Base-by-base conservation (phyloP, 2,329 filamentous ascomycete species). In the Acrocalymma vagum region DNA sequence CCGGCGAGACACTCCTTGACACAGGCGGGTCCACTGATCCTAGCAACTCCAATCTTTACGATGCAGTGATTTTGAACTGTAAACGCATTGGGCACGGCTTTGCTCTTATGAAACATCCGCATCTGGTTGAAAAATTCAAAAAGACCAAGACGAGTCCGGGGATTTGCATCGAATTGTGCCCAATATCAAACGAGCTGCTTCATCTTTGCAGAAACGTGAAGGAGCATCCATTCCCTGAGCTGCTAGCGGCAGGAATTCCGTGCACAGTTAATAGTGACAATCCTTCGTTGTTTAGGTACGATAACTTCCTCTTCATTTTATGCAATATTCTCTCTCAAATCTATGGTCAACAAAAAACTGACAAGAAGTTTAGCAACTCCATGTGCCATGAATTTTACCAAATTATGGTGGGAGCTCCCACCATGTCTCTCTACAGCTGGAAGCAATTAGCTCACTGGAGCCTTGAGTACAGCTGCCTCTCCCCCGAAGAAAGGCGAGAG, bases 331-430 rank as follows among this genome's bases (percentile, higher is more conserved):
- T 46, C 8, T 17, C 20, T 3, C 18, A 24, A 8, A 23, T 24
- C 26, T 14, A 24, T 20, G 38, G 11, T 38, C 10, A 13, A 22
- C 15, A n/a, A 16, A 3, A 17, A 18, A 13, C 33, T 44, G 18
- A 42, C 30, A 42, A 29, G 21, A 30, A 55, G 45, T 17, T 31
- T 42, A 88, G 84, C 49, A 88, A 86, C 10, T 83, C 83, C 2
- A 76, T 90, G 28, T 86, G 84, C 1, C 85, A 90, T 51, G 87
- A 91, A 59, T 90, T 90, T 60, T 90, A 90, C 62, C 87, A 91
- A 60, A 78, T 85, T 43, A 83, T 90, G 76, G 78, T 87, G 6
- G 87, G 87, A 31, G 83, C 82, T 29, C 74, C 78, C 9, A 78
- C 82, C 42, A 88, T 90, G 78, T 80, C 77, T 13, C 67, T 91